These are phyloP conservation scores for Beta lomatogona DNA, from an alignment of 179 eudicot genomes.

Conservation along the genomic window DNA sequence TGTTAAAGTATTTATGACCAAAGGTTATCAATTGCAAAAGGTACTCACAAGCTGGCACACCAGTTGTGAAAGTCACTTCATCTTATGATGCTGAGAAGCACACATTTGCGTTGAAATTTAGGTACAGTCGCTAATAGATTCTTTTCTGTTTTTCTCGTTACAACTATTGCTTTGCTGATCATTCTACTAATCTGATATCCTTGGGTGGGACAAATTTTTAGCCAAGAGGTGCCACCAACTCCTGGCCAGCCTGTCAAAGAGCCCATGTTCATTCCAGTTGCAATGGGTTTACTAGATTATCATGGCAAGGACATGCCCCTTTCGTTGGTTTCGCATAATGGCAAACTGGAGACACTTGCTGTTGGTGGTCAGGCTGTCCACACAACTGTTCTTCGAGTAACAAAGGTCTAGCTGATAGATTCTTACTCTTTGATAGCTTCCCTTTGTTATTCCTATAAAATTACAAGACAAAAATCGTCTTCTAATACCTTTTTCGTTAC, in stretches of 20 bases:
- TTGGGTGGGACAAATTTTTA: conserved; percentile 22
- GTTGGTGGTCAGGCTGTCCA: conserved; percentile 49
- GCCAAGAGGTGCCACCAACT: conserved; percentile 95
- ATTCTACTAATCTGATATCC: background rate
- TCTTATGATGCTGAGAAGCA: conserved; percentile 69
- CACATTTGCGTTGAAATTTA: conserved; percentile 77
- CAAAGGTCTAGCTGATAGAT: conserved; percentile 57
- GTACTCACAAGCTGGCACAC: conserved; percentile 99
- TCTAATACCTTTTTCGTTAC: background rate
- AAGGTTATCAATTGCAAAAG: conserved; percentile 27
- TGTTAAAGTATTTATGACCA: conserved; percentile 3
- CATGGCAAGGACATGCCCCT: conserved; percentile 86
- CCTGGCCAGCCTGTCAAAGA: conserved; percentile 89
- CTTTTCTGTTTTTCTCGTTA: conserved; percentile 1
- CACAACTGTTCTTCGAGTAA: conserved; percentile 79
- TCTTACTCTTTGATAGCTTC: background rate
- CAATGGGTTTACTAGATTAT: conserved; percentile 75
- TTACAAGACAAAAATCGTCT: background rate
- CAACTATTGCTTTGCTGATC: background rate
- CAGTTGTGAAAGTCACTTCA: conserved; percentile 74
- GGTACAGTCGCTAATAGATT: conserved; percentile 39
- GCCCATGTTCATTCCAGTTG: conserved; percentile 96
- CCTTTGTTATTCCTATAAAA: background rate
- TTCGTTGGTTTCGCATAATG: conserved; percentile 71
- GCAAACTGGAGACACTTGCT: conserved; percentile 56